Conservation (phyloP, 164 flowering plant species). For the Dillenia suffruticosa region DNA sequence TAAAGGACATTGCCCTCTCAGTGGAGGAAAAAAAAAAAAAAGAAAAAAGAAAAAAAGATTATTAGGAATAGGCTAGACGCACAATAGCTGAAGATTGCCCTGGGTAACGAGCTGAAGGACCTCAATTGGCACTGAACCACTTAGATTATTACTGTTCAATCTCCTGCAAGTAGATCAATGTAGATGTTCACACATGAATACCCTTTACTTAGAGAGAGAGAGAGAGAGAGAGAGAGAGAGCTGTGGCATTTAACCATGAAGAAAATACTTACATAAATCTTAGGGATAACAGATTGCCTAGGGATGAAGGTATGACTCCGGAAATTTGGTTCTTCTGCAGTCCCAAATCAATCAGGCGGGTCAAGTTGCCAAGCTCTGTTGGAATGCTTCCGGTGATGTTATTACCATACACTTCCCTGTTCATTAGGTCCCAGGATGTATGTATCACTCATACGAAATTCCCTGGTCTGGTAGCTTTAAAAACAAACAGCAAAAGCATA, state of each 20-base stretch:
- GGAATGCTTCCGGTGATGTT: slow-evolving; percentile 17
- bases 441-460: too few species aligned
- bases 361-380: slow-evolving; percentile 10
- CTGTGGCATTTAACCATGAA: not conserved
- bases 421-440: not conserved
- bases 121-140: slow-evolving; percentile 9
- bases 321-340: slow-evolving; percentile 15
- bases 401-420: slow-evolving; percentile 16
- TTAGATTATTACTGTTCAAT: slow-evolving; percentile 14
- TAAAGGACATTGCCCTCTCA: too few species aligned
- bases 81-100: slow-evolving; percentile 10
- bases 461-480: too few species aligned
- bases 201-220: too few species aligned
- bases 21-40: too few species aligned
- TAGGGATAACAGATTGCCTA: slow-evolving; percentile 18
- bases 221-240: not conserved
- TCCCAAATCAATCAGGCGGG: slow-evolving; percentile 15
- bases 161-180: slow-evolving; percentile 10
- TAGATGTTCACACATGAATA: too few species aligned
- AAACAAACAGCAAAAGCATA: not conserved
- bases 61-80: slow-evolving; percentile 1
- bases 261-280: slow-evolving; percentile 15
- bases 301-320: slow-evolving; percentile 18
- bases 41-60: too few species aligned
- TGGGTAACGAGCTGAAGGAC: slow-evolving; percentile 5